A percentile compares a stretch with the other conserved stretches of the same genome.
Conservation (phyloP, 2,329 filamentous ascomycete species). For the Aspergillus sojae region DNA sequence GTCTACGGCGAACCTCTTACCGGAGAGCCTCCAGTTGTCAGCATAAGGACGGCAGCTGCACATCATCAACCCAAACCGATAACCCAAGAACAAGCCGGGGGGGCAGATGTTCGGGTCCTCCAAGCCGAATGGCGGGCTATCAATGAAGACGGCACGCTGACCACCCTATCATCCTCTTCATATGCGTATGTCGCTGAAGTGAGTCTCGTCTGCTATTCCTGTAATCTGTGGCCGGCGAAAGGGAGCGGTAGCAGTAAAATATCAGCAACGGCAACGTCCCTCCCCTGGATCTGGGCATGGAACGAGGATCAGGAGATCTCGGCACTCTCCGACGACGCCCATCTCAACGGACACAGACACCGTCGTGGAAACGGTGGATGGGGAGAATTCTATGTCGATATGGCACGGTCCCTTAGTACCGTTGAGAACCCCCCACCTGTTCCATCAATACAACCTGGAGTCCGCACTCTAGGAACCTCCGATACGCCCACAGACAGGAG, state of each 20-base stretch:
- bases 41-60: slow-evolving; percentile 10
- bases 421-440: not conserved
- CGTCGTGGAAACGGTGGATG: slow-evolving; percentile 7
- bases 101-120: slow-evolving; percentile 7
- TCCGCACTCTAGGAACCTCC: slow-evolving; percentile 5
- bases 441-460: slow-evolving; percentile 6
- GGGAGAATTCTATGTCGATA: slow-evolving; percentile 15
- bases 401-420: slow-evolving; percentile 4
- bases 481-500: not conserved
- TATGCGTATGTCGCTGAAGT: slow-evolving; percentile 1
- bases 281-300: slow-evolving; percentile 16
- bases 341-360: slow-evolving; percentile 8
- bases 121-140: slow-evolving; percentile 5
- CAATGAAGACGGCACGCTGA: not conserved
- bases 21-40: slow-evolving; percentile 6
- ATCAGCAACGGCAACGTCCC: slow-evolving; percentile 1
- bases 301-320: slow-evolving; percentile 11
- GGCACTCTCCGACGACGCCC: not conserved
- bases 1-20: slow-evolving; percentile 13
- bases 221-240: slow-evolving; percentile 6
- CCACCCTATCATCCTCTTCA: not conserved
- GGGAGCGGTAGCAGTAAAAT: not conserved
- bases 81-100: slow-evolving; percentile 1
- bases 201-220: slow-evolving; percentile 12
- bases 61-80: slow-evolving; percentile 9